Evolutionary conservation across 441 rosid genomes (phyloP).

Genomic region (Melastoma candidum): DNA sequence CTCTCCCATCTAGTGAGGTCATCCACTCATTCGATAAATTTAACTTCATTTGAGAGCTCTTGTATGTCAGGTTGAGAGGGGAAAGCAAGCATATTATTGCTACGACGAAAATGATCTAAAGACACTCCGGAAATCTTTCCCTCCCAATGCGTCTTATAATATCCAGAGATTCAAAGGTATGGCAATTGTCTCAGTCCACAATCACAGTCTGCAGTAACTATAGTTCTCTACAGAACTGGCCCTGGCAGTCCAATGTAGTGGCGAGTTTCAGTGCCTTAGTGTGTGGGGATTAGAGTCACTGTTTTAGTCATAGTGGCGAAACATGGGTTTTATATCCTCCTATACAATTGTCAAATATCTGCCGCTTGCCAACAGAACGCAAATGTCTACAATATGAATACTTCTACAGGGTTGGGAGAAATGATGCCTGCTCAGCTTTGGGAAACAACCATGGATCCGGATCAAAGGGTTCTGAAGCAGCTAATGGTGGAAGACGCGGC

Average conservation of each 20-base stretch:
- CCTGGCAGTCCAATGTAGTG: too few species aligned
- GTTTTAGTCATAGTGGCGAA: too few species aligned
- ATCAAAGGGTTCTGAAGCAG: conserved; percentile 59
- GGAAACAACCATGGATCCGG: conserved; percentile 88
- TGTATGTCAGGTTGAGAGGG: conserved; percentile 74
- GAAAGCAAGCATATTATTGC: conserved; percentile 61
- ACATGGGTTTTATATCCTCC: too few species aligned
- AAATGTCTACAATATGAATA: neutral
- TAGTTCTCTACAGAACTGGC: too few species aligned
- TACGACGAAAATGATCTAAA: conserved; percentile 58
- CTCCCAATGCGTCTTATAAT: conserved; percentile 66
- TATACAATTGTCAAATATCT: too few species aligned
- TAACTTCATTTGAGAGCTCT: conserved; percentile 6
- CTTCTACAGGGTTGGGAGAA: conserved; percentile 73
- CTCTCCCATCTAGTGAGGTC: conserved; percentile 7
- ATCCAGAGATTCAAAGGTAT: conserved; percentile 92
- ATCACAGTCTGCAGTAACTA: too few species aligned
- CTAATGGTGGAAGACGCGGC: conserved; percentile 66
- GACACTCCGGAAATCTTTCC: conserved; percentile 43
- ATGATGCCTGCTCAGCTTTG: conserved; percentile 91
- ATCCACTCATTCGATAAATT: conserved; percentile 4
- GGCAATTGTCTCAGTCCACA: neutral
- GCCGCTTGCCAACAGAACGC: too few species aligned
- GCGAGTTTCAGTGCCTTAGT: too few species aligned
- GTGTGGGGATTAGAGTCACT: too few species aligned